phyloP scores from a whole-genome alignment of 345 rosid genomes.

The Camelina hispida region DNA sequence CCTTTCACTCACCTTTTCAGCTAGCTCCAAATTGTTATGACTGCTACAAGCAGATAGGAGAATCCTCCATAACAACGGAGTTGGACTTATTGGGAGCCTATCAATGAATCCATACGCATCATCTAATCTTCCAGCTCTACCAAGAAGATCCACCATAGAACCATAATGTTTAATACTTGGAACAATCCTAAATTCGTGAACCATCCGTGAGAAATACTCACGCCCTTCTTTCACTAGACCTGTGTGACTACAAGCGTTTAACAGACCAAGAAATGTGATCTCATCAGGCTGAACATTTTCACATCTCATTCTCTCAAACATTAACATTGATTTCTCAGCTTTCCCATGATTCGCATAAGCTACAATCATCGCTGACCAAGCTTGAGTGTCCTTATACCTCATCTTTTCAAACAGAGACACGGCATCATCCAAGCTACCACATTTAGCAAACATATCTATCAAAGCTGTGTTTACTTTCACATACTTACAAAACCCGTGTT shows the following conservation, averaged over 20 bases:
- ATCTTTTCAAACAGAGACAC: conserved; percentile 60
- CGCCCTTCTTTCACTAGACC: conserved; percentile 75
- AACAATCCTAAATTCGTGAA: conserved; percentile 48
- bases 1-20: conserved; percentile 56
- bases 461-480: conserved; percentile 80
- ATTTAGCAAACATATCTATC: conserved; percentile 90
- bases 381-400: conserved; percentile 68
- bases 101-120: conserved; percentile 68
- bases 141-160: conserved; percentile 87
- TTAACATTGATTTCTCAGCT: conserved; percentile 60
- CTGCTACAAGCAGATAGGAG: conserved; percentile 80
- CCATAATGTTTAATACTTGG: conserved; percentile 83
- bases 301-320: conserved; percentile 65
- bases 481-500: conserved; percentile 51
- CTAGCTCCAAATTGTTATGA: conserved; percentile 59
- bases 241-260: conserved; percentile 86
- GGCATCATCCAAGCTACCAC: conserved; percentile 84
- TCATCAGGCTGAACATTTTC: conserved; percentile 60
- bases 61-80: conserved; percentile 77
- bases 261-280: conserved; percentile 77
- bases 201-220: conserved; percentile 60
- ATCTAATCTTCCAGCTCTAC: conserved; percentile 74
- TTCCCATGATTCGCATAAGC: conserved; percentile 87
- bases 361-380: conserved; percentile 88
- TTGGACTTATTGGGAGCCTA: conserved; percentile 60